These are phyloP conservation scores for Saccharomyces hybrid DNA, from an alignment of 1,139 yeast species.

Conservation along the genomic window DNA sequence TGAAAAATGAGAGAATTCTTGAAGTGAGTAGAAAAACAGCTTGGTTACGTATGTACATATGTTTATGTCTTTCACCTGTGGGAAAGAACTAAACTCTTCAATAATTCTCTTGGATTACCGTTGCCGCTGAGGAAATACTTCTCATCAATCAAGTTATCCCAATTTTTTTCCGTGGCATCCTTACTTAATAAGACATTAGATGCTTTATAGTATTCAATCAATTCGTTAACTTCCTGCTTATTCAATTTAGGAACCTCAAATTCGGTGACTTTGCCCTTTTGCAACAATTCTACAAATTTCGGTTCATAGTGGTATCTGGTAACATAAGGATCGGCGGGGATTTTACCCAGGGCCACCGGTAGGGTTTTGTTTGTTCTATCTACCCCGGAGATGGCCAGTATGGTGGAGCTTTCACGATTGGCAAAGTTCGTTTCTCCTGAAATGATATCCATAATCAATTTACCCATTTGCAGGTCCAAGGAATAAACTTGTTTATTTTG, in stretches of 20 bases:
- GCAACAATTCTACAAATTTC: conserved; percentile 42
- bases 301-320: conserved; percentile 46
- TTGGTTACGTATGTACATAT: not conserved
- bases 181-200: conserved; percentile 47
- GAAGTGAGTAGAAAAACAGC: too few species aligned
- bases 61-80: conserved; percentile 10
- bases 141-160: conserved; percentile 39
- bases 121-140: conserved; percentile 61
- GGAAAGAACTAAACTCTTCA: conserved; percentile 39
- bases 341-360: conserved; percentile 50
- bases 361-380: conserved; percentile 47
- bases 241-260: conserved; percentile 45
- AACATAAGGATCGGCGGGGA: conserved; percentile 52
- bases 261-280: conserved; percentile 41
- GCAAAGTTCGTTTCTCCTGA: conserved; percentile 45
- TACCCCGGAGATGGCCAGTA: conserved; percentile 53
- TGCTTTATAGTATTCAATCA: conserved; percentile 47
- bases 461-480: conserved; percentile 60
- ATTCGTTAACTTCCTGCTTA: conserved; percentile 45
- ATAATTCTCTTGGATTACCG: conserved; percentile 69
- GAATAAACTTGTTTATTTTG: conserved; percentile 53
- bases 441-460: conserved; percentile 46
- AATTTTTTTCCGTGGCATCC: conserved; percentile 33
- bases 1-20: not conserved
- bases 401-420: conserved; percentile 50